Percentiles rank a stretch among this genome's conserved stretches.
Evolutionary conservation across 305 asterid species (phyloP).

Genomic region (Fraxinus sp.): DNA sequence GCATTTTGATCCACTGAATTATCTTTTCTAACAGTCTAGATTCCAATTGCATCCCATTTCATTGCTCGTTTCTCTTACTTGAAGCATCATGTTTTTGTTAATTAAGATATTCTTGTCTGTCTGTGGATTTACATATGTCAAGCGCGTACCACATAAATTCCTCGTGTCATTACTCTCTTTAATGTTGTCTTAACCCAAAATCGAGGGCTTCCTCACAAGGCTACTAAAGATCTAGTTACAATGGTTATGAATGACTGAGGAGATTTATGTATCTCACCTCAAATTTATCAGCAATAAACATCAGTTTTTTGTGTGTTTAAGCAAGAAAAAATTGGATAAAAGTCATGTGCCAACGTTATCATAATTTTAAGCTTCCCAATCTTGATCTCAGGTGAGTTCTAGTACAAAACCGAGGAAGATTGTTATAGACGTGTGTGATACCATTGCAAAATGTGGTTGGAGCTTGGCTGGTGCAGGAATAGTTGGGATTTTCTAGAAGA

Average conservation of each 20-base stretch:
- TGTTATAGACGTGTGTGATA: constrained; percentile 54
- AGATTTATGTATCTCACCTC: neutral
- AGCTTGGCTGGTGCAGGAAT: constrained; percentile 78
- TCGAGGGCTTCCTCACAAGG: neutral
- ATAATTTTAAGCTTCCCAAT: neutral
- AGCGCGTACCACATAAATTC: neutral
- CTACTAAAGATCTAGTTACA: neutral
- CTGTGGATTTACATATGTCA: neutral
- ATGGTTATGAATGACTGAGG: neutral
- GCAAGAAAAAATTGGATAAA: neutral
- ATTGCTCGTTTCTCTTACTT: neutral
- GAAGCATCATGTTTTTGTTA: neutral
- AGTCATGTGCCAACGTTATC: neutral
- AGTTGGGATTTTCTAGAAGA: constrained; percentile 70
- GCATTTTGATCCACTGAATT: too few species aligned
- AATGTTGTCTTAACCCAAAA: neutral
- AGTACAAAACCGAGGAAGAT: constrained; percentile 42
- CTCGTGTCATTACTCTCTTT: neutral
- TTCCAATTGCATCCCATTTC: neutral
- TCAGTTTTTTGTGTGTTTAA: neutral
- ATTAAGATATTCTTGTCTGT: neutral
- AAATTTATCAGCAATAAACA: neutral
- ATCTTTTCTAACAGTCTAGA: neutral
- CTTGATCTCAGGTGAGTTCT: constrained; percentile 39
- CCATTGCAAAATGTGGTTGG: constrained; percentile 70